Evolutionary conservation across 352 stramenopile genomes (phyloP).

Genomic region (Pythium utonaiense): DNA sequence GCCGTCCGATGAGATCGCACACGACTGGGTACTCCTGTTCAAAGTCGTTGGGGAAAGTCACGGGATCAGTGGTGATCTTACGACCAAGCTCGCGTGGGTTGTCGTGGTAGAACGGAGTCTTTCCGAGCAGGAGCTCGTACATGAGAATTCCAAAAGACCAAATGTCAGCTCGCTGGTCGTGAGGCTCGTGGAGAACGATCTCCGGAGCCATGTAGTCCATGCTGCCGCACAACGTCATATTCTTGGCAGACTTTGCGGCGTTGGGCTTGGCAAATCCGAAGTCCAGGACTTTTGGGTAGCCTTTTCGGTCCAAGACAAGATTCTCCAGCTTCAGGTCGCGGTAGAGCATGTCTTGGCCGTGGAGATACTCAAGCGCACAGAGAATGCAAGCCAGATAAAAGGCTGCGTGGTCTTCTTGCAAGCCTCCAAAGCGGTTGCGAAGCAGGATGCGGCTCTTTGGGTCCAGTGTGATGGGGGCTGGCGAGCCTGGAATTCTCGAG

Average conservation of each 20-base stretch:
- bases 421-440: constrained; percentile 37
- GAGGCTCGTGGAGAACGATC: constrained; percentile 51
- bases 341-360: constrained; percentile 70
- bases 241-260: constrained; percentile 45
- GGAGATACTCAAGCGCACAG: constrained; percentile 71
- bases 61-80: constrained; percentile 57
- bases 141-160: constrained; percentile 86
- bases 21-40: constrained; percentile 44
- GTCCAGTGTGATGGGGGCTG: constrained; percentile 20
- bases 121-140: constrained; percentile 83
- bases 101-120: constrained; percentile 85
- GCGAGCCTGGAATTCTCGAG: constrained; percentile 4
- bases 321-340: constrained; percentile 92
- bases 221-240: constrained; percentile 71
- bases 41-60: constrained; percentile 70
- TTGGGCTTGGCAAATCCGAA: constrained; percentile 77
- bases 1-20: constrained; percentile 51
- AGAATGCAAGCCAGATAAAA: constrained; percentile 93
- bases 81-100: constrained; percentile 78
- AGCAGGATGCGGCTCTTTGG: constrained; percentile 36
- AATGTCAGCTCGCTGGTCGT: constrained; percentile 73
- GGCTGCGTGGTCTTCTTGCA: constrained; percentile 52
- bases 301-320: constrained; percentile 76
- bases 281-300: constrained; percentile 86
- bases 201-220: constrained; percentile 85